Conservation (phyloP, 768 basidiomycete species). For the Pholiota molesta region DNA sequence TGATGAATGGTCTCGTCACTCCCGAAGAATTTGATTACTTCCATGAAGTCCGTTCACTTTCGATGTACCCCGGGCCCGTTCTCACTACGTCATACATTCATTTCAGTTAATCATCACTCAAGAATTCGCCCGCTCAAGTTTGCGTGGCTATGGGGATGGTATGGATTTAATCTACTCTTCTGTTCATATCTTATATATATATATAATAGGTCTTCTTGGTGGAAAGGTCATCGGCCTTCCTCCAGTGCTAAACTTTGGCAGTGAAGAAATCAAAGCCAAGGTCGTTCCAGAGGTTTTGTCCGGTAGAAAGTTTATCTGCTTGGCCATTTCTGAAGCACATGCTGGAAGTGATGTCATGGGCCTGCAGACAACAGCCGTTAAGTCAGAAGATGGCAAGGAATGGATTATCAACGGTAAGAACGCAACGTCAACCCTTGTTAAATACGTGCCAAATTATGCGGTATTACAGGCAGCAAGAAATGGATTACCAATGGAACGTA, state of each 20-base stretch:
- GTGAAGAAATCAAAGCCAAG: conserved; percentile 58
- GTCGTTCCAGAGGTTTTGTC: conserved; percentile 69
- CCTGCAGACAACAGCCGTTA: conserved; percentile 74
- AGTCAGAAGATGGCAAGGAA: conserved; percentile 80
- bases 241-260: conserved; percentile 88
- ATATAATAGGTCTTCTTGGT: conserved; percentile 57
- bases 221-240: conserved; percentile 88
- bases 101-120: conserved; percentile 78
- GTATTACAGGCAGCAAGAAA: conserved; percentile 20
- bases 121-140: conserved; percentile 70
- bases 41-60: conserved; percentile 59
- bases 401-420: conserved; percentile 75
- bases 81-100: conserved; percentile 7
- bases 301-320: conserved; percentile 82
- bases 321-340: conserved; percentile 90
- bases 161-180: conserved; percentile 9
- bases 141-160: conserved; percentile 88
- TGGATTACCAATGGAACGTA: conserved; percentile 83
- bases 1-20: conserved; percentile 83
- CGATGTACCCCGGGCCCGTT: neutral
- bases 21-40: conserved; percentile 93
- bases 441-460: neutral
- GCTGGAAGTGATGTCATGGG: conserved; percentile 87
- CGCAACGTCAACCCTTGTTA: neutral
- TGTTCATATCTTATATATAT: conserved; percentile 25